Evolutionary conservation across 192 early-diverging fungal species (phyloP), one percentile per base, ranked within the genome.

Genomic region (Entrophospora sp.): DNA sequence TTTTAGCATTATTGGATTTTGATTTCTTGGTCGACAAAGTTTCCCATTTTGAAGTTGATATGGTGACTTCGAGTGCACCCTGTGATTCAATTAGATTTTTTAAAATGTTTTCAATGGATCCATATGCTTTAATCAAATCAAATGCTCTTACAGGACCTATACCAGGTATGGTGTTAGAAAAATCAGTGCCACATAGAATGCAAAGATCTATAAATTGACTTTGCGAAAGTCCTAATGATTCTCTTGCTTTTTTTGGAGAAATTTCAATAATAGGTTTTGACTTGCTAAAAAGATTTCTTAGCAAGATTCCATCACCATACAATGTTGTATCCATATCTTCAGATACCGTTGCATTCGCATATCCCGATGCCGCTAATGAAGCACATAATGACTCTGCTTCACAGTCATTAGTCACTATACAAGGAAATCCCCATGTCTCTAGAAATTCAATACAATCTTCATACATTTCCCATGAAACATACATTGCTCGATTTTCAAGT

Each of bases 101-200:
- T 63, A 76, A 59, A 28, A 88, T 75, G 12, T 70, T 61, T 60
- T 90, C 89, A 18, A 90, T 87, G 4, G 83, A 82, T 16, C 83
- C 84, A 67, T 80, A 72, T 60, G 77, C 42, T 38, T 69, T 71
- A 7, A 90, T 75, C 37, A 85, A 69, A 16, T 74, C 64, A n/a
- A 77, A 75, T 10, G 89, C 89, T 5, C 71, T 81, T 22, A 83
- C 65, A 14, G 85, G 83, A 2, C 87, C 89, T 34, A 91, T 80
- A n/a, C 79, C 76, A 43, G 77, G 72, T 6, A 91, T 72, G 1
- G 79, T 87, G 6, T 77, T 75, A 36, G 79, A 77, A 72, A 88
- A 91, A 56, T 91, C 89, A 0, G 87, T 91, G 27, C 87, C 89
- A 60, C 87, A 89, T 20, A 91, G 68, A 43, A 91, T 89, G 63